Percentiles rank a stretch among this genome's conserved stretches.
Evolutionary conservation across 306 rosid genomes (phyloP).

Genomic region (Begonia fuchsioides): DNA sequence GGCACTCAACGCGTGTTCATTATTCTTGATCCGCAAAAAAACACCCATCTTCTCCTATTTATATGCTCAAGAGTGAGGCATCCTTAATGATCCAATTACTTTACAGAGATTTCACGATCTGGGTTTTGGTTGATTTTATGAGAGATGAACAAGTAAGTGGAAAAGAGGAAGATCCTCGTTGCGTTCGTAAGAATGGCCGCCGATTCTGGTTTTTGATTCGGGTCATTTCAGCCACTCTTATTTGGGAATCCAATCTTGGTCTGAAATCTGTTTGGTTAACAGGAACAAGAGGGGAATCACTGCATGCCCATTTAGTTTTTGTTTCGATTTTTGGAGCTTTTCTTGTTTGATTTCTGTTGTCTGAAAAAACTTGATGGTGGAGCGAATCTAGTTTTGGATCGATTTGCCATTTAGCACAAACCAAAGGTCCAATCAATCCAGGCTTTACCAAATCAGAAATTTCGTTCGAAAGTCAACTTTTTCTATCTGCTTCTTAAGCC

Average conservation of each 20-base stretch:
- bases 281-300: conserved; percentile 4
- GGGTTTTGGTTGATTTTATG: neutral
- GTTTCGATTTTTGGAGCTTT: too few species aligned
- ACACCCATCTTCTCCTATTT: conserved; percentile 11
- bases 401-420: neutral
- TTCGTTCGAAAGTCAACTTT: too few species aligned
- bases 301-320: too few species aligned
- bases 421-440: too few species aligned
- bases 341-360: too few species aligned
- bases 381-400: neutral
- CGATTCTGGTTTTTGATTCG: conserved; percentile 12
- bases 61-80: neutral
- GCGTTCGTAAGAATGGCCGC: conserved; percentile 22
- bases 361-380: too few species aligned
- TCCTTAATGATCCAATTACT: conserved; percentile 1
- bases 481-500: too few species aligned
- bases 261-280: conserved; percentile 26
- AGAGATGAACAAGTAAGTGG: conserved; percentile 6
- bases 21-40: conserved; percentile 24
- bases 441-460: too few species aligned
- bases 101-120: conserved; percentile 7
- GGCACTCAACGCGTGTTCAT: conserved; percentile 40
- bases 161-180: conserved; percentile 13
- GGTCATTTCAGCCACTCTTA: conserved; percentile 28
- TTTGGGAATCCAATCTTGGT: conserved; percentile 27